phyloP scores from a whole-genome alignment of 2,329 filamentous ascomycete species.

The Fusarium globosum region DNA sequence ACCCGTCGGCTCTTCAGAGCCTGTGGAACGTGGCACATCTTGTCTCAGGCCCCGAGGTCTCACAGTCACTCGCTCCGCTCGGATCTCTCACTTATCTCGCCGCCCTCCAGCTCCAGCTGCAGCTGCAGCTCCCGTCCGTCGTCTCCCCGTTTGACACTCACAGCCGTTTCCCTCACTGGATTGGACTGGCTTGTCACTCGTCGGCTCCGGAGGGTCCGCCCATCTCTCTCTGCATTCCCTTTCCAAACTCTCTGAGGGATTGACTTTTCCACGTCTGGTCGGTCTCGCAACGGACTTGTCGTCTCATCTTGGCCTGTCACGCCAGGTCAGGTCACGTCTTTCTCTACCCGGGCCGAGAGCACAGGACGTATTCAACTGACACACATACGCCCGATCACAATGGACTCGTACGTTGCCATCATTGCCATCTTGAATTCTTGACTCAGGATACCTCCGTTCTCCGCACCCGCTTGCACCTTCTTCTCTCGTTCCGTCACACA shows the following conservation, averaged over 20 bases:
- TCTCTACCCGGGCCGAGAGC: conserved; percentile 40
- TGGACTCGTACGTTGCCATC: conserved; percentile 48
- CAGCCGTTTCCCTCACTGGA: conserved; percentile 21
- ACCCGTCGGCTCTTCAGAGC: neutral
- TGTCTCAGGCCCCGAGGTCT: conserved; percentile 28
- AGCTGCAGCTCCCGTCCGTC: neutral
- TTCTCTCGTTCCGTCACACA: conserved; percentile 10
- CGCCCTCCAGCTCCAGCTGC: neutral
- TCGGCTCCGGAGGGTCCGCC: conserved; percentile 34
- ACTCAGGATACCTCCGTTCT: conserved; percentile 21
- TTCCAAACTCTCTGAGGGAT: conserved; percentile 11
- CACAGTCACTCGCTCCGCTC: conserved; percentile 12
- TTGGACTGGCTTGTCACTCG: conserved; percentile 27
- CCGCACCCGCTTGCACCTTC: conserved; percentile 10
- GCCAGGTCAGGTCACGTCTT: conserved; percentile 44
- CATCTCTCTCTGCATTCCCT: conserved; percentile 31
- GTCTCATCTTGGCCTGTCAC: conserved; percentile 28
- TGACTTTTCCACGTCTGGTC: conserved; percentile 9
- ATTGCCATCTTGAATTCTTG: conserved; percentile 29
- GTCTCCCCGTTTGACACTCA: conserved; percentile 15
- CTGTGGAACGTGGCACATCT: conserved; percentile 36
- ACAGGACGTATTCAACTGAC: conserved; percentile 42
- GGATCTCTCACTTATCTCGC: conserved; percentile 12
- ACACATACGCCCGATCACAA: conserved; percentile 38
- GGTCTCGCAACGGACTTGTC: conserved; percentile 14